Percentiles rank a stretch among this genome's conserved stretches.
Evolutionary conservation across 345 rosid genomes (phyloP).

Genomic region (Eutrema heterophyllum): DNA sequence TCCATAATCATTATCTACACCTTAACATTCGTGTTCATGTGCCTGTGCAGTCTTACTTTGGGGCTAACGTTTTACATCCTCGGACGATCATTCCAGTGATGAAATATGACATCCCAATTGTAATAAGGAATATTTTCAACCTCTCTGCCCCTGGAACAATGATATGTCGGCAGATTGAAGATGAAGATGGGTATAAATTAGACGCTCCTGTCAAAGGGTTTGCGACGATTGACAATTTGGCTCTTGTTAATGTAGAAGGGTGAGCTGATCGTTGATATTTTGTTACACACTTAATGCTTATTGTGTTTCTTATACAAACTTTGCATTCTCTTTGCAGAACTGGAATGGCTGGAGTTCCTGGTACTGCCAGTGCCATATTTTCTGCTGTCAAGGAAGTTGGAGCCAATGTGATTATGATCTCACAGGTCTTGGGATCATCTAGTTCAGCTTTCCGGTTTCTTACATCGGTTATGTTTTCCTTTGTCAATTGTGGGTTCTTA

Average conservation of each 20-base stretch:
- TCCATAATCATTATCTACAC: conserved; percentile 13
- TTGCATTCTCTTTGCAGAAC: conserved; percentile 47
- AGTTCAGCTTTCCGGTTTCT: conserved; percentile 5
- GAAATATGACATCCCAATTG: conserved; percentile 87
- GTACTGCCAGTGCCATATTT: conserved; percentile 90
- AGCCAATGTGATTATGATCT: conserved; percentile 96
- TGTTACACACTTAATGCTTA: background rate
- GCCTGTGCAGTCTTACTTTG: conserved; percentile 83
- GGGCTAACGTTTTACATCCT: conserved; percentile 99
- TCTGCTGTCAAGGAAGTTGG: conserved; percentile 97
- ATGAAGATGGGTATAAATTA: conserved; percentile 44
- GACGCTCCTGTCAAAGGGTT: conserved; percentile 82
- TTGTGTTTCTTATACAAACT: conserved; percentile 14
- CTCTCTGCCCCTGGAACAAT: conserved; percentile 87
- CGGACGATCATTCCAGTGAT: conserved; percentile 96
- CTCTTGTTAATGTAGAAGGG: conserved; percentile 98
- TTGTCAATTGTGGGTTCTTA: conserved; percentile 21
- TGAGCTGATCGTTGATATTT: conserved; percentile 29
- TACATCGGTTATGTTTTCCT: conserved; percentile 12
- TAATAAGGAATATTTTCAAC: conserved; percentile 90
- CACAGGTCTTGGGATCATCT: conserved; percentile 53
- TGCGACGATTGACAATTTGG: conserved; percentile 93
- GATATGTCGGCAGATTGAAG: conserved; percentile 58
- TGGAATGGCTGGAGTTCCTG: conserved; percentile 99
- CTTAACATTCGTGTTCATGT: conserved; percentile 4